Evolutionary conservation across 176 grass and related monocot genomes (phyloP).

Genomic region (Oryza rufipogon): DNA sequence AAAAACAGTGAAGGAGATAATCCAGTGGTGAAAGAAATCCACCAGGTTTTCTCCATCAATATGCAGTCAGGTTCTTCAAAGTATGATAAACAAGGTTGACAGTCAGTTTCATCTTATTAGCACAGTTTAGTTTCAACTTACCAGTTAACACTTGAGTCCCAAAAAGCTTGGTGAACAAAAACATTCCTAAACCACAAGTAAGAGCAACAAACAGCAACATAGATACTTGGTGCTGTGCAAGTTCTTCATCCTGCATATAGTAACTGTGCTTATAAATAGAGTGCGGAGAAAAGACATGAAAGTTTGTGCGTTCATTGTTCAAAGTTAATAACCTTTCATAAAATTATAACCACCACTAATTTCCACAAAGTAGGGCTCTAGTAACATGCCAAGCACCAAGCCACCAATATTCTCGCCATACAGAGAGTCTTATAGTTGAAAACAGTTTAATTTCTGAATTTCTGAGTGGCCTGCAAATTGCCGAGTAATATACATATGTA

Average conservation of each 20-base stretch:
- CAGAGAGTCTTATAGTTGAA: not conserved
- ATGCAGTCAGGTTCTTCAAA: not conserved
- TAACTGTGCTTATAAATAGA: slow-evolving; percentile 13
- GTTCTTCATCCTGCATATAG: slow-evolving; percentile 66
- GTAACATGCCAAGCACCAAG: no score
- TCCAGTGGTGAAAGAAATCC: not conserved
- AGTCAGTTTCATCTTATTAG: not conserved
- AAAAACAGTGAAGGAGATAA: slow-evolving; percentile 3
- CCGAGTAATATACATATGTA: not conserved
- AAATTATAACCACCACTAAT: not conserved
- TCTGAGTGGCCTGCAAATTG: not conserved
- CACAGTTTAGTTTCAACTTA: slow-evolving; percentile 36
- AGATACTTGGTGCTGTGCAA: slow-evolving; percentile 91
- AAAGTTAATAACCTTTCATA: not conserved
- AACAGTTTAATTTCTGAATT: not conserved
- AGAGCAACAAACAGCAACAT: slow-evolving; percentile 85
- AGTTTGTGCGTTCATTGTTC: not conserved
- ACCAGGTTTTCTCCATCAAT: not conserved
- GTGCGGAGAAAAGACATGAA: not conserved
- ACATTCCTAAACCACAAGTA: slow-evolving; percentile 81
- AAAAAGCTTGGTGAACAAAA: slow-evolving; percentile 80
- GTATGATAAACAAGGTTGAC: slow-evolving; percentile 14
- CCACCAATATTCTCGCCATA: not conserved
- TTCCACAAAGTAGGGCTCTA: not conserved
- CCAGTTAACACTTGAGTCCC: slow-evolving; percentile 76